These are phyloP conservation scores for Cladophialophora bantiana DNA, from an alignment of 2,329 filamentous ascomycete species.

Conservation along the genomic window DNA sequence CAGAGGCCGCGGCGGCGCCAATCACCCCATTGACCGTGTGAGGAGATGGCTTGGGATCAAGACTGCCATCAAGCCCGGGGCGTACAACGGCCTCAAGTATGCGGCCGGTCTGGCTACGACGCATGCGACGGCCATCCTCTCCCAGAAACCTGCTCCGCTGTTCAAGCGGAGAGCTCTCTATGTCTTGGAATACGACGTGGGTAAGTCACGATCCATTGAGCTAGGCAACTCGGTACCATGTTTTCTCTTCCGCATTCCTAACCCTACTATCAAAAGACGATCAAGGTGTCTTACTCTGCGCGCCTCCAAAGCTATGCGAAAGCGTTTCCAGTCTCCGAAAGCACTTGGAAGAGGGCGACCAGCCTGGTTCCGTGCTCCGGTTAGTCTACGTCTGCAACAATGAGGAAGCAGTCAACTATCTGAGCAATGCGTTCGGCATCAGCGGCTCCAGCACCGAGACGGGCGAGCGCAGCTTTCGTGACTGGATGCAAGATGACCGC, in stretches of 20 bases:
- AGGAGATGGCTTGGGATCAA: not conserved
- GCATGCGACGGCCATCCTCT: constrained; percentile 21
- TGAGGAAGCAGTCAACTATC: constrained; percentile 23
- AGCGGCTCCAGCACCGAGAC: constrained; percentile 14
- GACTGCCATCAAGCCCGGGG: constrained; percentile 15
- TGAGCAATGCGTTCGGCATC: constrained; percentile 21
- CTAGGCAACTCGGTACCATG: not conserved
- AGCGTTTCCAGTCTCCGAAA: constrained; percentile 12
- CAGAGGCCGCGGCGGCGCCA: not conserved
- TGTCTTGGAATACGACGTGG: constrained; percentile 24
- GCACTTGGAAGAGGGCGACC: constrained; percentile 15
- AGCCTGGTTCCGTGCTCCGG: constrained; percentile 3
- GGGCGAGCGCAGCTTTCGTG: constrained; percentile 24
- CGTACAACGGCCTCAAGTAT: constrained; percentile 13
- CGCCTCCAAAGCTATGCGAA: constrained; percentile 16
- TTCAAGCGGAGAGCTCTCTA: constrained; percentile 18
- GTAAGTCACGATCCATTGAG: not conserved
- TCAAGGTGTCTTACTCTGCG: constrained; percentile 10
- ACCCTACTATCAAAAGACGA: constrained; percentile 8
- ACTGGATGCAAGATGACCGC: constrained; percentile 29
- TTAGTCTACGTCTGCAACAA: constrained; percentile 29
- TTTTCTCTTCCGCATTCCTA: not conserved
- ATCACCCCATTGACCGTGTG: constrained; percentile 13
- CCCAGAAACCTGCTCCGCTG: constrained; percentile 8
- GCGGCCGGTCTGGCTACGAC: constrained; percentile 15